Conservation (phyloP, 192 early-diverging fungal species). For the Podila epigama region DNA sequence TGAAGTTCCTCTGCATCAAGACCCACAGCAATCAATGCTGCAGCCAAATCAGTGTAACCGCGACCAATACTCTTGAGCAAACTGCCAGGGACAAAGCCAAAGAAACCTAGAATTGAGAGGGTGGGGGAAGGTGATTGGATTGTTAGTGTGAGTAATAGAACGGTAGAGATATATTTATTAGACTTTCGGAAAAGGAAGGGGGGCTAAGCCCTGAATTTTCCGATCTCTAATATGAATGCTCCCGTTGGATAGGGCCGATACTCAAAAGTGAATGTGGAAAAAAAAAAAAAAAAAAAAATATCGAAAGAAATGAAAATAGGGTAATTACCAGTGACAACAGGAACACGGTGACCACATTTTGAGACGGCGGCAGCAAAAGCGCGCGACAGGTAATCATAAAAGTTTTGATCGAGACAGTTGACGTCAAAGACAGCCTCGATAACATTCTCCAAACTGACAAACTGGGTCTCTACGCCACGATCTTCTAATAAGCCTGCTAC, state of each 20-base stretch:
- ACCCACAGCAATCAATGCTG: slow-evolving; percentile 93
- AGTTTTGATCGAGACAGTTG: slow-evolving; percentile 86
- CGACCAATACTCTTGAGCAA: slow-evolving; percentile 92
- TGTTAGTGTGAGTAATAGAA: no score
- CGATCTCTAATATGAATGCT: no score
- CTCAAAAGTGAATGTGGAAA: no score
- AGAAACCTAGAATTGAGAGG: slow-evolving; percentile 82
- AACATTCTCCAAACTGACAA: slow-evolving; percentile 88
- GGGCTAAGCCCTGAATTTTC: no score
- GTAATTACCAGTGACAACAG: slow-evolving; percentile 84
- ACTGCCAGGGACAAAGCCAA: slow-evolving; percentile 96
- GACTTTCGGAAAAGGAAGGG: no score
- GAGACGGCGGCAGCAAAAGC: slow-evolving; percentile 67
- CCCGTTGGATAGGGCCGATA: no score
- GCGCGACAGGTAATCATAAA: slow-evolving; percentile 91
- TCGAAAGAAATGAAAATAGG: neutral
- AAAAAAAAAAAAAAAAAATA: slow-evolving; percentile 1
- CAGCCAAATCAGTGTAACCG: slow-evolving; percentile 98
- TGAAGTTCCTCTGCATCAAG: slow-evolving; percentile 91
- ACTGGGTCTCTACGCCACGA: slow-evolving; percentile 82
- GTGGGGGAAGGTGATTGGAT: neutral
- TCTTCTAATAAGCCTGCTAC: slow-evolving; percentile 85
- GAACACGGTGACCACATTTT: slow-evolving; percentile 72
- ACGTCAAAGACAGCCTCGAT: slow-evolving; percentile 84
- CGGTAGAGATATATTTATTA: no score